Conservation (phyloP, 495 filamentous ascomycete genomes). For the Penicillium herquei region DNA sequence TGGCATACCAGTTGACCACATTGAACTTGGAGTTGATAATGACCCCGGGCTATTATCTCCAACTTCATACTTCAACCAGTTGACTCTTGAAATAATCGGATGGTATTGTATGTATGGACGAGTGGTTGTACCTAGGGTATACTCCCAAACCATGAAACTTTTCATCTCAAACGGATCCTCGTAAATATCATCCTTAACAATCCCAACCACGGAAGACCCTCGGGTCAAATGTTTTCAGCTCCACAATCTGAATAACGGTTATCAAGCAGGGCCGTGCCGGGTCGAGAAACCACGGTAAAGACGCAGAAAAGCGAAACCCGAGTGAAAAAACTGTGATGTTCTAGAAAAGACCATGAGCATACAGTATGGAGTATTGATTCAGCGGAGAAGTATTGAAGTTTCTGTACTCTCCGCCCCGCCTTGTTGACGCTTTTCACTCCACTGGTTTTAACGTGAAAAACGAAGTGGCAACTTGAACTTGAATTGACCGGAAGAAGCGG, state of each 20-base stretch:
- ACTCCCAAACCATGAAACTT: too few species aligned
- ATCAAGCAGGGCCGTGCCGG: slow-evolving; percentile 27
- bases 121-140: too few species aligned
- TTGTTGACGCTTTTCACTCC: slow-evolving; percentile 19
- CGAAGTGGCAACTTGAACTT: slow-evolving; percentile 12
- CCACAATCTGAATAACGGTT: slow-evolving; percentile 26
- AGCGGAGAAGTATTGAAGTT: background rate
- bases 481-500: slow-evolving; percentile 15
- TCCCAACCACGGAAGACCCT: slow-evolving; percentile 16
- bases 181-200: slow-evolving; percentile 2
- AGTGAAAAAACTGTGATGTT: background rate
- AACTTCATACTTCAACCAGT: too few species aligned
- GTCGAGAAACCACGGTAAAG: slow-evolving; percentile 21
- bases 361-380: background rate
- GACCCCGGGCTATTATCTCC: too few species aligned
- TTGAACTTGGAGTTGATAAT: too few species aligned
- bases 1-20: too few species aligned
- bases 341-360: too few species aligned
- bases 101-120: too few species aligned
- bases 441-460: slow-evolving; percentile 23
- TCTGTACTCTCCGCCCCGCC: slow-evolving; percentile 14
- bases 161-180: background rate
- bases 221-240: slow-evolving; percentile 2
- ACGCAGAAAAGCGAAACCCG: background rate
- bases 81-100: too few species aligned